Evolutionary conservation across 129 eudicot species (phyloP).

Genomic region (Logfia minima): DNA sequence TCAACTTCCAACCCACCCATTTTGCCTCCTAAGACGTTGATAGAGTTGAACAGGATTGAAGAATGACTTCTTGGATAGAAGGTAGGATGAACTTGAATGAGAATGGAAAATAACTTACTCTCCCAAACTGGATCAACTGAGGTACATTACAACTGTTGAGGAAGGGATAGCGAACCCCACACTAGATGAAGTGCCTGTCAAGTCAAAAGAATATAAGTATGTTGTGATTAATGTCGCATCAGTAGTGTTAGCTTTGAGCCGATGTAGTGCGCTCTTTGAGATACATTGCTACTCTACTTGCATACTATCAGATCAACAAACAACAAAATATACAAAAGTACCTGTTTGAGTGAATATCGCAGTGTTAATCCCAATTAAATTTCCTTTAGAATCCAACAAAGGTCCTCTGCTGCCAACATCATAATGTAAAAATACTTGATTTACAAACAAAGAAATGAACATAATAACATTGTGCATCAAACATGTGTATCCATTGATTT

Average conservation of each 20-base stretch:
- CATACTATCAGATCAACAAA: constrained; percentile 4
- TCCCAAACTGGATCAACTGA: constrained; percentile 80
- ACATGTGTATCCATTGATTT: background rate
- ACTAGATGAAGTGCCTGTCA: constrained; percentile 91
- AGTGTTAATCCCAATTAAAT: constrained; percentile 90
- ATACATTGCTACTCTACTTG: background rate
- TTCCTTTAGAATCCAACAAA: constrained; percentile 85
- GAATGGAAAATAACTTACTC: constrained; percentile 46
- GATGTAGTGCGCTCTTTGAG: background rate
- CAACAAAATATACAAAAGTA: constrained; percentile 5
- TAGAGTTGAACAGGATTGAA: background rate
- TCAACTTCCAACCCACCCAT: background rate
- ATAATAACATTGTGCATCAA: background rate
- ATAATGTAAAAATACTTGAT: background rate
- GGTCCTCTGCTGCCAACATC: constrained; percentile 86
- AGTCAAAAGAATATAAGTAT: background rate
- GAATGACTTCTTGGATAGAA: background rate
- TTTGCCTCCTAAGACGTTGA: background rate
- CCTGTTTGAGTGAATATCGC: constrained; percentile 98
- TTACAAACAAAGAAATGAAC: background rate
- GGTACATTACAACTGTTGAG: constrained; percentile 78
- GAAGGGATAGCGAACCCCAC: constrained; percentile 99
- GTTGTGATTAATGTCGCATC: background rate
- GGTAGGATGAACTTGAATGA: constrained; percentile 6
- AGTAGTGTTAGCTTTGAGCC: background rate